These are phyloP conservation scores for Metarhizium guizhouense DNA, from an alignment of 2,329 filamentous ascomycete genomes.

Conservation along the genomic window DNA sequence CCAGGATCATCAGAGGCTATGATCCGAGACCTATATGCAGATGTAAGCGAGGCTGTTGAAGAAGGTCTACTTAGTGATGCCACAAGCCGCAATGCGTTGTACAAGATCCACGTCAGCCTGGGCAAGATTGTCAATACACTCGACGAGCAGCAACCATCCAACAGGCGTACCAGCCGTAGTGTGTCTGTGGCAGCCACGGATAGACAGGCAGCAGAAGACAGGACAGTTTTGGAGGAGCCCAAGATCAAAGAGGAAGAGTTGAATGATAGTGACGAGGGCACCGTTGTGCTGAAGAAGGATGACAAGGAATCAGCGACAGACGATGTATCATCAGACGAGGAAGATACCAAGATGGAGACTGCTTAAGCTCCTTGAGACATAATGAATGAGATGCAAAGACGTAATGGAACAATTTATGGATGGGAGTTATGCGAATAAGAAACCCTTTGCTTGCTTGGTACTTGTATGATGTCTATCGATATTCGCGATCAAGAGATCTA, in stretches of 20 bases:
- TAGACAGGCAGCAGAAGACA: slow-evolving; percentile 25
- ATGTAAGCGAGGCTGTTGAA: slow-evolving; percentile 54
- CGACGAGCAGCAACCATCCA: slow-evolving; percentile 31
- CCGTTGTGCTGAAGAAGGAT: slow-evolving; percentile 20
- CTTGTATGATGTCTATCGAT: background rate
- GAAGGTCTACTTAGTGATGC: slow-evolving; percentile 50
- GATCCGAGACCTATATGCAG: slow-evolving; percentile 47
- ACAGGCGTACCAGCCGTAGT: slow-evolving; percentile 35
- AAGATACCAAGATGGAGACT: slow-evolving; percentile 24
- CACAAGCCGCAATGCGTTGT: slow-evolving; percentile 53
- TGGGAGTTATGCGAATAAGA: background rate
- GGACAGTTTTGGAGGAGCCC: slow-evolving; percentile 30
- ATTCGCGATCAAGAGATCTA: background rate
- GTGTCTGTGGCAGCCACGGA: slow-evolving; percentile 26
- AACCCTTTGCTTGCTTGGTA: background rate
- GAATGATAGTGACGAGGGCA: slow-evolving; percentile 26
- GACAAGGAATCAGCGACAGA: slow-evolving; percentile 29
- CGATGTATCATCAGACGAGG: slow-evolving; percentile 32
- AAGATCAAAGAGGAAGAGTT: slow-evolving; percentile 40
- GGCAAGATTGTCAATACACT: slow-evolving; percentile 59
- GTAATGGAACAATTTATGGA: background rate
- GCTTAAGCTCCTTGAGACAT: background rate
- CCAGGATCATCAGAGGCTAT: slow-evolving; percentile 53
- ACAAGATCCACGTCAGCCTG: slow-evolving; percentile 58
- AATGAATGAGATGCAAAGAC: slow-evolving; percentile 3